Percentiles rank a stretch among this genome's conserved stretches.
phyloP scores from a whole-genome alignment of 192 early-diverging fungal species.

The Gryganskiella cystojenkinii region DNA sequence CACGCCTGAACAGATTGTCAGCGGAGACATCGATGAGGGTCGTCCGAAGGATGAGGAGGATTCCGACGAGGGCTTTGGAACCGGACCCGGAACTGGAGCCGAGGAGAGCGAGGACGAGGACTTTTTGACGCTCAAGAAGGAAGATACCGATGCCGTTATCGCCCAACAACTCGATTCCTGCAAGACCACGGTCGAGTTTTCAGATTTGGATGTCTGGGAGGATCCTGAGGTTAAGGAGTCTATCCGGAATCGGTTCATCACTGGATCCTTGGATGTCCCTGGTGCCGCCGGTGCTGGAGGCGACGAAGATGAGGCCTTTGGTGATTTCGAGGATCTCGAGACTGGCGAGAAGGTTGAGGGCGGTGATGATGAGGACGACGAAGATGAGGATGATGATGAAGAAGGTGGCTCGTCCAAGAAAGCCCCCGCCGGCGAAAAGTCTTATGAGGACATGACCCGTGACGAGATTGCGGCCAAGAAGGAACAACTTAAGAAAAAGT shows the following conservation, averaged over 20 bases:
- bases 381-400: constrained; percentile 36
- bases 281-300: constrained; percentile 57
- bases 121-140: constrained; percentile 68
- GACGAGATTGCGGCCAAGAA: constrained; percentile 84
- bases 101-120: constrained; percentile 64
- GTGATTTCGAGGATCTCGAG: constrained; percentile 86
- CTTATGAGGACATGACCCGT: constrained; percentile 67
- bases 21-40: constrained; percentile 50
- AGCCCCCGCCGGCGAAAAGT: constrained; percentile 48
- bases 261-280: constrained; percentile 63
- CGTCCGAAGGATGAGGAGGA: constrained; percentile 44
- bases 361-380: constrained; percentile 31
- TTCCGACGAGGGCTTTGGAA: constrained; percentile 54
- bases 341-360: constrained; percentile 66
- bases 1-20: constrained; percentile 59
- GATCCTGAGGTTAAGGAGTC: constrained; percentile 73
- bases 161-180: constrained; percentile 72
- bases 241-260: constrained; percentile 82
- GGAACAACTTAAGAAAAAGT: constrained; percentile 92
- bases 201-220: constrained; percentile 76
- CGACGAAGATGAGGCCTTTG: constrained; percentile 70
- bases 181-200: constrained; percentile 66
- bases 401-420: constrained; percentile 14
- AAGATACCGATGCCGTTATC: constrained; percentile 26
- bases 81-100: constrained; percentile 54